phyloP scores from a whole-genome alignment of 108 stramenopile genomes.

The Skeletonema potamos region DNA sequence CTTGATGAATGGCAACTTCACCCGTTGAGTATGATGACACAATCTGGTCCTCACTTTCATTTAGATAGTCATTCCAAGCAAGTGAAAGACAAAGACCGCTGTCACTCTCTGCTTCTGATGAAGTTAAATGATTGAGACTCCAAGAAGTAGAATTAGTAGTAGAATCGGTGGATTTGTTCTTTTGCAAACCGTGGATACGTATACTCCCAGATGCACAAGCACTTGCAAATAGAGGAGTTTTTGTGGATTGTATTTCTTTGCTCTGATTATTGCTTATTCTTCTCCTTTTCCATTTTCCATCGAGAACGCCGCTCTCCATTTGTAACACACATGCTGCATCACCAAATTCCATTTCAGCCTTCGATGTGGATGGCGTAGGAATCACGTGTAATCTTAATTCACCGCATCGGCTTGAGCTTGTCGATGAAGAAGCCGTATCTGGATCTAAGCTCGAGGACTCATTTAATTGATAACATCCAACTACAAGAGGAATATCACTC shows the following conservation, averaged over 20 bases:
- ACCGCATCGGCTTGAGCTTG: conserved; percentile 27
- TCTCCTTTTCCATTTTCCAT: conserved; percentile 73
- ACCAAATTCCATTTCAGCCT: conserved; percentile 22
- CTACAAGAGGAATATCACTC: conserved; percentile 35
- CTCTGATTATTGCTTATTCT: background rate
- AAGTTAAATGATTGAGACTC: conserved; percentile 27
- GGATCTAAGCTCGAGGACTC: conserved; percentile 25
- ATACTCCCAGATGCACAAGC: conserved; percentile 40
- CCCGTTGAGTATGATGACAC: conserved; percentile 87
- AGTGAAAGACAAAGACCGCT: conserved; percentile 53
- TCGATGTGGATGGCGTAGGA: conserved; percentile 12
- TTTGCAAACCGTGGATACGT: conserved; percentile 39
- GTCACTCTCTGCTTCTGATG: conserved; percentile 11
- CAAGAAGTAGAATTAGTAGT: conserved; percentile 21
- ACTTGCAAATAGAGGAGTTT: conserved; percentile 30
- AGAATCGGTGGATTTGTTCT: background rate
- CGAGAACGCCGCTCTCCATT: conserved; percentile 65
- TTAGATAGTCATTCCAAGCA: conserved; percentile 46
- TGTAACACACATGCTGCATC: conserved; percentile 25
- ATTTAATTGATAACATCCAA: conserved; percentile 82
- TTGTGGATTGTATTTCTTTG: background rate
- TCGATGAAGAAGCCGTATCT: background rate
- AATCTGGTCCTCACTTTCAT: conserved; percentile 33
- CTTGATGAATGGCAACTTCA: conserved; percentile 54
- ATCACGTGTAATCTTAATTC: conserved; percentile 44